Percentiles rank a stretch among this genome's conserved stretches.
Evolutionary conservation across 352 stramenopile species (phyloP).

Genomic region (Phytophthora sp.): DNA sequence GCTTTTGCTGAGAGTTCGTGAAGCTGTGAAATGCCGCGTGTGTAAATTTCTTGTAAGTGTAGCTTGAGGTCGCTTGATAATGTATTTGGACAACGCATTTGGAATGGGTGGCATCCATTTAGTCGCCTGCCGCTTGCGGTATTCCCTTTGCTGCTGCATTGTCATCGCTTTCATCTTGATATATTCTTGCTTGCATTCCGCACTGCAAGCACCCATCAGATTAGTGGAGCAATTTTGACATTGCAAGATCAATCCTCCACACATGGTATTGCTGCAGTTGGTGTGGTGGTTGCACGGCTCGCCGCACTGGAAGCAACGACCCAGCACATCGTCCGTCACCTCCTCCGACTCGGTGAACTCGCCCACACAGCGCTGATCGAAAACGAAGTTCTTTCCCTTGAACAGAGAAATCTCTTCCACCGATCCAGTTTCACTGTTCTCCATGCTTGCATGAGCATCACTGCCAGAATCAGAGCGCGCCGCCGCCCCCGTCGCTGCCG

Average conservation of each 20-base stretch:
- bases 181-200: conserved; percentile 49
- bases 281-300: conserved; percentile 54
- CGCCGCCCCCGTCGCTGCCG: conserved; percentile 5
- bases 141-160: conserved; percentile 43
- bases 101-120: conserved; percentile 52
- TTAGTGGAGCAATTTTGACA: conserved; percentile 35
- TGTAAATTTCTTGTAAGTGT: conserved; percentile 29
- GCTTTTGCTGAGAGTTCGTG: conserved; percentile 35
- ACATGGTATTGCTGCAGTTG: conserved; percentile 60
- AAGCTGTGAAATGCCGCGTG: conserved; percentile 28
- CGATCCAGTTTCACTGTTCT: conserved; percentile 33
- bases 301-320: conserved; percentile 66
- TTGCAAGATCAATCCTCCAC: conserved; percentile 52
- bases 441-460: conserved; percentile 2
- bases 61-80: conserved; percentile 27
- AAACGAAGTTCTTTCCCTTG: conserved; percentile 79
- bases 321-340: conserved; percentile 69
- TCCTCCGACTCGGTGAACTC: conserved; percentile 43
- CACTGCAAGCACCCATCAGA: conserved; percentile 48
- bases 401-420: conserved; percentile 34
- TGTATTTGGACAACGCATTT: conserved; percentile 32
- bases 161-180: conserved; percentile 56
- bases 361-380: conserved; percentile 73
- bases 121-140: conserved; percentile 56
- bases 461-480: background rate